These are phyloP conservation scores for Phytophthora europaea DNA, from an alignment of 352 stramenopile species.

Conservation along the genomic window DNA sequence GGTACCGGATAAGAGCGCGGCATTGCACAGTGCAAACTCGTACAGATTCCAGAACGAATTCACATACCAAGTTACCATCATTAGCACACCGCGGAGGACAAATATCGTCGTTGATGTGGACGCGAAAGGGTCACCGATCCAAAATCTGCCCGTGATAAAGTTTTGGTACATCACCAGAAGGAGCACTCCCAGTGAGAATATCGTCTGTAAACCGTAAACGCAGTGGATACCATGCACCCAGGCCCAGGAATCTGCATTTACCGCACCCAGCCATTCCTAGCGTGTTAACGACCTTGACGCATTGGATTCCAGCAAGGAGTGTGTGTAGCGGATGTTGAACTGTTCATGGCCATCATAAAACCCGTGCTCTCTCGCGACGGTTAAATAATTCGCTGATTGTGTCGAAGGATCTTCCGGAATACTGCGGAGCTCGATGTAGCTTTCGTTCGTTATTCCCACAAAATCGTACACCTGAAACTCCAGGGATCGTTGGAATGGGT, in stretches of 20 bases:
- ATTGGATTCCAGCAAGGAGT: neutral
- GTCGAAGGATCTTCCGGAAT: neutral
- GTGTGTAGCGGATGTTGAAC: neutral
- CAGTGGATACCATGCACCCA: neutral
- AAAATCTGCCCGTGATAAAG: slow-evolving; percentile 29
- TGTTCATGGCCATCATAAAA: neutral
- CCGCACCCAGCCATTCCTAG: neutral
- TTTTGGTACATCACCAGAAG: neutral
- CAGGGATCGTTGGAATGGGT: neutral
- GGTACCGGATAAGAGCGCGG: slow-evolving; percentile 4
- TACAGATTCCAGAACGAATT: slow-evolving; percentile 37
- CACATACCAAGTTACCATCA: slow-evolving; percentile 31
- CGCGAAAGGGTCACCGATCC: slow-evolving; percentile 46
- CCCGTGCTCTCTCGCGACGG: neutral
- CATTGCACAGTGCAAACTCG: slow-evolving; percentile 21
- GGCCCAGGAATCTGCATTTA: neutral
- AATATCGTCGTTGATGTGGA: slow-evolving; percentile 30
- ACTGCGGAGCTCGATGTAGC: neutral
- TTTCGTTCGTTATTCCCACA: neutral
- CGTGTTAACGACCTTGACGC: neutral
- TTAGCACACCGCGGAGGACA: slow-evolving; percentile 21
- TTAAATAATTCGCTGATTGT: neutral
- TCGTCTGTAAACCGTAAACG: neutral
- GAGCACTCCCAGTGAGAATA: neutral
- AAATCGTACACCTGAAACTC: neutral